Evolutionary conservation across 2,329 filamentous ascomycete genomes (phyloP), one percentile per base, ranked within the genome.

Genomic region (Cytospora mali): DNA sequence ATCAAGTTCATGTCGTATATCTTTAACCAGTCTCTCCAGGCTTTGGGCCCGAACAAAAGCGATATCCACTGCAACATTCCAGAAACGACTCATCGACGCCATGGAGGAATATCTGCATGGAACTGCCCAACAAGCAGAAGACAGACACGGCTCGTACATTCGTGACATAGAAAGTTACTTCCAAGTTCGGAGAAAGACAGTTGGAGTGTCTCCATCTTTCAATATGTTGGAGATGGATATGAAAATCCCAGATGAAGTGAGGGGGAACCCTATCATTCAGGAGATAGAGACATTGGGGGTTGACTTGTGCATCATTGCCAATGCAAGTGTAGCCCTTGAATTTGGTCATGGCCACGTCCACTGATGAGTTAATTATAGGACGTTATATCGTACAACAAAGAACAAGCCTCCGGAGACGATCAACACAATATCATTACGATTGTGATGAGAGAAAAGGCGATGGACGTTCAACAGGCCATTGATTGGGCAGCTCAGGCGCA

Each of bases 371-470:
- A 4, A 13, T 5, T 1, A n/a, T 18, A 71, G 69, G 69, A 74
- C 49, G 28, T 74, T 11, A 58, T 71, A 13, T 73, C 72, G 11
- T 74, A 72, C 55, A 68, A 72, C 62, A 70, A 70, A 28, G 71
- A 73, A 56, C 69, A 71, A 23, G 66, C 68, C 7, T 46, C 57
- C 0, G 67, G 68, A 3, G 69, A 71, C 35, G 69, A 70, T n/a
- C 66, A 69, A 48, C 72, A 74, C 67, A 75, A 72, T 61, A 49
- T 74, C 28, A 64, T 75, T 10, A 71, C 70, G 5, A 65, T 74
- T 6, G 63, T 71, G 25, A 71, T 71, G 69, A 57, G 9, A 9
- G 59, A 54, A 18, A 13, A 56, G 14, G 31, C 28, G 7, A n/a
- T 56, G 25, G 23, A 49, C 35, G 28, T 68, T 48, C 69, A 68